Conservation (phyloP, 1,139 yeast species). For the Debaryomyces psychrophilus region DNA sequence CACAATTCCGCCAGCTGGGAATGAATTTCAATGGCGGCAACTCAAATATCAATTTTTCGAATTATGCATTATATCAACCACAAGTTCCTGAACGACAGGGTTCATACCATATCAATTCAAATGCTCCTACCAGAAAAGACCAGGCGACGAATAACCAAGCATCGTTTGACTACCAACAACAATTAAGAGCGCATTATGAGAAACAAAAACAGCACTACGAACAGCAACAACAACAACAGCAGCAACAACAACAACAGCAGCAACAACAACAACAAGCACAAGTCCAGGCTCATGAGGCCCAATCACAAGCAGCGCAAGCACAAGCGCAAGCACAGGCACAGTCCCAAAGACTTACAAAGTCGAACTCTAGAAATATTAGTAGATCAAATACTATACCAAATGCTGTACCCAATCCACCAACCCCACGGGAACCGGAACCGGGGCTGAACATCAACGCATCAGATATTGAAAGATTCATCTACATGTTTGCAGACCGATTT, state of each 20-base stretch:
- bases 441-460: conserved; percentile 32
- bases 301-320: conserved; percentile 17
- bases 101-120: conserved; percentile 7
- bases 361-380: neutral
- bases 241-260: conserved; percentile 18
- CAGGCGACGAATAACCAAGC: conserved; percentile 8
- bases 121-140: conserved; percentile 3
- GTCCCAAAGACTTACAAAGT: conserved; percentile 12
- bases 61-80: conserved; percentile 20
- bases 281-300: conserved; percentile 7
- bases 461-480: conserved; percentile 53
- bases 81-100: conserved; percentile 10
- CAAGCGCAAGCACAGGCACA: conserved; percentile 17
- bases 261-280: conserved; percentile 21
- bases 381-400: conserved; percentile 17
- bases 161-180: conserved; percentile 31
- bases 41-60: conserved; percentile 20
- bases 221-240: conserved; percentile 17
- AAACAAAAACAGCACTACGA: conserved; percentile 27
- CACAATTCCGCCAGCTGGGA: conserved; percentile 33
- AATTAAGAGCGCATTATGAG: conserved; percentile 31
- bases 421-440: conserved; percentile 14
- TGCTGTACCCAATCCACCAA: conserved; percentile 16
- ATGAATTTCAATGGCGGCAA: conserved; percentile 28
- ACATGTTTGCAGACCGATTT: conserved; percentile 52